These are phyloP conservation scores for Chlorella sorokiniana DNA, from an alignment of 139 green algal genomes.

Conservation along the genomic window DNA sequence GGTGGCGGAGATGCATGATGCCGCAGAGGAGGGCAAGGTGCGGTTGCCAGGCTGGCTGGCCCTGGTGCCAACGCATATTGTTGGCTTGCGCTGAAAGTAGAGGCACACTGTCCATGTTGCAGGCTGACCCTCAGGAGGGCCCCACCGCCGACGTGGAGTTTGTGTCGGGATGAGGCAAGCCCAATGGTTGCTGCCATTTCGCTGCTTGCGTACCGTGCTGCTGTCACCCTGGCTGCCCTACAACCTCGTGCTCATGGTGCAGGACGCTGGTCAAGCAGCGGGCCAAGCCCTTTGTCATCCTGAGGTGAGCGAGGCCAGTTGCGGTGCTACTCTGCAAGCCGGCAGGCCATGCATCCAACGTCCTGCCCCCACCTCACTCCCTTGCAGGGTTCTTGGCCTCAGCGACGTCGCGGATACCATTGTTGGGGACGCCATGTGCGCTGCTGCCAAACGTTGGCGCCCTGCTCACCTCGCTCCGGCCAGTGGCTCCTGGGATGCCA, in stretches of 20 bases:
- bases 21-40: constrained; percentile 40
- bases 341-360: neutral
- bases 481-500: too few species aligned
- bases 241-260: too few species aligned
- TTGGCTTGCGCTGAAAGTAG: too few species aligned
- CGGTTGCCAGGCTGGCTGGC: constrained; percentile 29
- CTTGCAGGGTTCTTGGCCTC: constrained; percentile 34
- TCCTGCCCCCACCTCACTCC: neutral
- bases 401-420: constrained; percentile 33
- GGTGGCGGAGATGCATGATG: neutral
- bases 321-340: neutral
- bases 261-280: neutral
- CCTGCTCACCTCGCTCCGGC: too few species aligned
- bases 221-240: too few species aligned
- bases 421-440: neutral
- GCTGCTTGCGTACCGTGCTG: neutral
- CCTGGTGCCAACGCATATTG: too few species aligned
- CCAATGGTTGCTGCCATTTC: neutral
- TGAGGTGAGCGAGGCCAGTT: neutral
- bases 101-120: neutral
- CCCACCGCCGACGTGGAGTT: neutral
- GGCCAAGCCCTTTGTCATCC: neutral
- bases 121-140: neutral
- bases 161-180: neutral
- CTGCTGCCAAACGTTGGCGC: too few species aligned